These are phyloP conservation scores for Tephrocybe sp. DNA, from an alignment of 768 basidiomycete genomes.

Conservation along the genomic window DNA sequence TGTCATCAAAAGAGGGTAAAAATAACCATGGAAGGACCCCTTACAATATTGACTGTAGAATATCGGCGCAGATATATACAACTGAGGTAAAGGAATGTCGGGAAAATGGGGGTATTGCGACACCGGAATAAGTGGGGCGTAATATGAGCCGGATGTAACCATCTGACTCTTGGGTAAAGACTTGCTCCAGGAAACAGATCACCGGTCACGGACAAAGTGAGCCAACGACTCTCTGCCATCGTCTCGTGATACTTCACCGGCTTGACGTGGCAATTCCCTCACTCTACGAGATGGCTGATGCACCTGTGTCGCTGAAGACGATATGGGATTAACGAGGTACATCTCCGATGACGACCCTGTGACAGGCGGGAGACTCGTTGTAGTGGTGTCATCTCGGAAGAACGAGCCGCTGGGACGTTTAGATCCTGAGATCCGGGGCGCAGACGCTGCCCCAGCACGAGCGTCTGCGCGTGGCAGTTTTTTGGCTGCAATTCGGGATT, in stretches of 20 bases:
- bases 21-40: neutral
- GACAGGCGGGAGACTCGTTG: constrained; percentile 10
- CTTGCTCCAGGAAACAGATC: constrained; percentile 10
- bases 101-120: constrained; percentile 1
- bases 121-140: constrained; percentile 1
- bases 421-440: constrained; percentile 43
- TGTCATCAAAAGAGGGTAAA: neutral
- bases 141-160: constrained; percentile 3
- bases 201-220: constrained; percentile 22
- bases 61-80: constrained; percentile 10
- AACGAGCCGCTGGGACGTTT: constrained; percentile 39
- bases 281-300: constrained; percentile 30
- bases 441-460: constrained; percentile 77
- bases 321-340: constrained; percentile 21
- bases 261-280: constrained; percentile 28
- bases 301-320: constrained; percentile 29
- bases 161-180: constrained; percentile 10
- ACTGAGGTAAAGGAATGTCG: constrained; percentile 1
- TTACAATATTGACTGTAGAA: constrained; percentile 7
- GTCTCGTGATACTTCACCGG: constrained; percentile 30
- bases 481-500: constrained; percentile 52
- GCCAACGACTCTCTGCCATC: constrained; percentile 28
- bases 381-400: constrained; percentile 21
- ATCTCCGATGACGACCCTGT: constrained; percentile 21
- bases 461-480: constrained; percentile 81